A percentile compares a stretch with the other conserved stretches of the same genome.
Evolutionary conservation across 768 basidiomycete species (phyloP).

Genomic region (Thelephora ganbajun): DNA sequence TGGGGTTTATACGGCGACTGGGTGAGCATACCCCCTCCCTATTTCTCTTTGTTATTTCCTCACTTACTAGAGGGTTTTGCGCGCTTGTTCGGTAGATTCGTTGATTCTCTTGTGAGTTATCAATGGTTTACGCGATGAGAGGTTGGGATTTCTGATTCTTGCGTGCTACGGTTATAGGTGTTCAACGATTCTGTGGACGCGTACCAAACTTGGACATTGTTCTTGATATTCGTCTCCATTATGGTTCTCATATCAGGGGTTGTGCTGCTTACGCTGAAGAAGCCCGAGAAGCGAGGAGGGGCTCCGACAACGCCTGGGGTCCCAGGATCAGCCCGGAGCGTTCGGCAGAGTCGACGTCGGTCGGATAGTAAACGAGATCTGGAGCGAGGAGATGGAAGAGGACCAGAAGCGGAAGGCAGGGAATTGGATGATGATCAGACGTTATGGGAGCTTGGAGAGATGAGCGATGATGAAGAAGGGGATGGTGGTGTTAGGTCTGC

Average conservation of each 20-base stretch:
- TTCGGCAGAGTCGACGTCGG: conserved; percentile 15
- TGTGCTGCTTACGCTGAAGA: conserved; percentile 87
- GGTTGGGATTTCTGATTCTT: not conserved
- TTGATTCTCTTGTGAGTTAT: not conserved
- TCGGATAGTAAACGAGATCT: conserved; percentile 15
- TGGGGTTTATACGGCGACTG: conserved; percentile 77
- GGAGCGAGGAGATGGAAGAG: conserved; percentile 24
- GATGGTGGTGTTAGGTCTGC: conserved; percentile 24
- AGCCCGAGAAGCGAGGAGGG: conserved; percentile 42
- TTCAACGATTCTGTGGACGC: conserved; percentile 80
- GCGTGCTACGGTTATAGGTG: conserved; percentile 21
- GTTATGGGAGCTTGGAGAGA: conserved; percentile 64
- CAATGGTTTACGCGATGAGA: not conserved
- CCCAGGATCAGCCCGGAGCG: conserved; percentile 16
- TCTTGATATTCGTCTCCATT: conserved; percentile 81
- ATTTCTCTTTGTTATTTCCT: not conserved
- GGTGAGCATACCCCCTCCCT: conserved; percentile 26
- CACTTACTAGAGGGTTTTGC: conserved; percentile 30
- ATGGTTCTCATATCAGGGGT: conserved; percentile 80
- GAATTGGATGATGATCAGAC: conserved; percentile 23
- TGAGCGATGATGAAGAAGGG: conserved; percentile 53
- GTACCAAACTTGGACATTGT: conserved; percentile 81
- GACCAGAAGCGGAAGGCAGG: conserved; percentile 20
- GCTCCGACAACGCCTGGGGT: conserved; percentile 17
- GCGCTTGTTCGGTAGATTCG: conserved; percentile 31